phyloP scores from a whole-genome alignment of 805 yeast genomes.

The Candida manassasensis region DNA sequence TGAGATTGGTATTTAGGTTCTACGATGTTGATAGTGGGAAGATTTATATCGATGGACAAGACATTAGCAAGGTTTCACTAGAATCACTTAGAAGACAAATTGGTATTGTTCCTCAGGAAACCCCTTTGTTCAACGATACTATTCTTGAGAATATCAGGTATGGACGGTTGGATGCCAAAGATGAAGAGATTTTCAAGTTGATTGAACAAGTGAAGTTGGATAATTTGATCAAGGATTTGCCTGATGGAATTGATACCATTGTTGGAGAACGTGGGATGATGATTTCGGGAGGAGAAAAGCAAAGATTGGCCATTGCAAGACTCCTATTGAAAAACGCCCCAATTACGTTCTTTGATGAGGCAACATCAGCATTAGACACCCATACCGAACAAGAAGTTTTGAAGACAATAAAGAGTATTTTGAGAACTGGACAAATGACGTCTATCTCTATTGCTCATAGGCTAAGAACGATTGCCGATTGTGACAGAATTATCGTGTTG shows the following conservation, averaged over 20 bases:
- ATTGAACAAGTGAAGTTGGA: conserved; percentile 69
- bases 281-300: conserved; percentile 99
- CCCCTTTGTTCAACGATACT: conserved; percentile 90
- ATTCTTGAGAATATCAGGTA: conserved; percentile 83
- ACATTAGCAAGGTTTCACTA: conserved; percentile 67
- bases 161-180: conserved; percentile 71
- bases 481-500: conserved; percentile 88
- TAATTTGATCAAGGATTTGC: conserved; percentile 59
- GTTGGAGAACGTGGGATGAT: conserved; percentile 98
- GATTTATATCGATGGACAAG: conserved; percentile 84
- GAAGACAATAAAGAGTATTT: conserved; percentile 65
- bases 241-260: conserved; percentile 77
- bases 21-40: conserved; percentile 79
- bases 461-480: conserved; percentile 86
- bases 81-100: conserved; percentile 69
- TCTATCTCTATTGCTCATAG: conserved; percentile 92
- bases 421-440: conserved; percentile 57
- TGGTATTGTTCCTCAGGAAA: conserved; percentile 97
- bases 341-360: conserved; percentile 93
- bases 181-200: conserved; percentile 62
- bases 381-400: conserved; percentile 87
- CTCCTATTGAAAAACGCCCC: conserved; percentile 82
- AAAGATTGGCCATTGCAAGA: conserved; percentile 89
- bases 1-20: conserved; percentile 80
- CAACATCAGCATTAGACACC: conserved; percentile 93